phyloP scores from a whole-genome alignment of 106 monocot genomes.

The Vanilla planifolia region DNA sequence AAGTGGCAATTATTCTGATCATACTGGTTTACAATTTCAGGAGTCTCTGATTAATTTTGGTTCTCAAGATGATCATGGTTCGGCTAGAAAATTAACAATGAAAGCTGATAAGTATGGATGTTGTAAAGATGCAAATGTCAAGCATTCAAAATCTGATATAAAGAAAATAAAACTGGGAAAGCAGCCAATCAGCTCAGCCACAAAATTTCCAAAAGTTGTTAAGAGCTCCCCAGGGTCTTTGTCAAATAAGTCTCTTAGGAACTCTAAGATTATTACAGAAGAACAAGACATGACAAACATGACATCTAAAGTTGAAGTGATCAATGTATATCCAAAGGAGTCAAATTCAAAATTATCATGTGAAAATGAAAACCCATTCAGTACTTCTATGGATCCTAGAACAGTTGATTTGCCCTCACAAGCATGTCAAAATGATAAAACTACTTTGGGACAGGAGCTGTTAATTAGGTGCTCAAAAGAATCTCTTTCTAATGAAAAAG shows the following conservation, averaged over 20 bases:
- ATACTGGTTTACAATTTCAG: slow-evolving; percentile 10
- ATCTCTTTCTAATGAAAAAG: slow-evolving; percentile 6
- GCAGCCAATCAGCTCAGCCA: background rate
- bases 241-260: background rate
- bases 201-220: slow-evolving; percentile 18
- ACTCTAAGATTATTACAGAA: background rate
- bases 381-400: background rate
- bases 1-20: background rate
- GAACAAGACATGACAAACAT: slow-evolving; percentile 15
- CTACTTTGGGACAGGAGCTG: background rate
- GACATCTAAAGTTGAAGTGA: slow-evolving; percentile 30
- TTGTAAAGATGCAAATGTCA: slow-evolving; percentile 6
- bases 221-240: slow-evolving; percentile 39
- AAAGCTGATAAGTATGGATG: background rate
- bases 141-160: slow-evolving; percentile 1
- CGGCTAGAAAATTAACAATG: background rate
- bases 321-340: background rate
- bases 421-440: background rate
- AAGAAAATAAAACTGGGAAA: slow-evolving; percentile 13
- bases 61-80: slow-evolving; percentile 1
- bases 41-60: slow-evolving; percentile 1
- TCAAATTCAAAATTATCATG: background rate
- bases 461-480: slow-evolving; percentile 1
- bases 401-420: slow-evolving; percentile 4
- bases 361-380: background rate